phyloP scores from a whole-genome alignment of 225 moss, liverwort and hornwort species.

The Marchantia paleacea region DNA sequence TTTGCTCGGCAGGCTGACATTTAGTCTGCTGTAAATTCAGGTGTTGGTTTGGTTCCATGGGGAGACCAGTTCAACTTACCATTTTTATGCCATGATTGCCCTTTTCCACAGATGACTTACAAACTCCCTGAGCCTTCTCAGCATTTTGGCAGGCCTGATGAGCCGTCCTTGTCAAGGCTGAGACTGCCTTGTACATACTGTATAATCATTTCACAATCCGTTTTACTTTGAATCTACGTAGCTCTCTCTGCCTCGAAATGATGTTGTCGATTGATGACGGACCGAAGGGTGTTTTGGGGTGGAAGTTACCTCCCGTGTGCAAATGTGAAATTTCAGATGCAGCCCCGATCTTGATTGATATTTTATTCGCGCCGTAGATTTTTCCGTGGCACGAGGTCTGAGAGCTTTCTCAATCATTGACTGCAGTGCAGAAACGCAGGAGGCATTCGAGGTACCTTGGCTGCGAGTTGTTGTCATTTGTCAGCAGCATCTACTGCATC shows the following conservation, averaged over 20 bases:
- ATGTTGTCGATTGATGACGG: neutral
- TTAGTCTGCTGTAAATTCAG: neutral
- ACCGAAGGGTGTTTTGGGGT: neutral
- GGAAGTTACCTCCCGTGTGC: neutral
- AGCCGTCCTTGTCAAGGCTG: neutral
- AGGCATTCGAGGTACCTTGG: no score
- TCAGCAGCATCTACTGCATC: no score
- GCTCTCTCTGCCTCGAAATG: neutral
- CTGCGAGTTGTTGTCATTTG: no score
- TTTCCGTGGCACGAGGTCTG: no score
- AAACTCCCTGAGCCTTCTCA: neutral
- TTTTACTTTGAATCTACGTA: neutral
- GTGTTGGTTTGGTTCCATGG: neutral
- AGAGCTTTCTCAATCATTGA: no score
- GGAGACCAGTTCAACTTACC: neutral
- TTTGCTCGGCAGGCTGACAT: neutral
- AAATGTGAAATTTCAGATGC: neutral
- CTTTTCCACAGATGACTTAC: neutral
- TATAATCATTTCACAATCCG: neutral
- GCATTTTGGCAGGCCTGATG: neutral
- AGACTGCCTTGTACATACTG: neutral
- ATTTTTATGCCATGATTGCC: neutral
- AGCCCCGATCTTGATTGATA: neutral
- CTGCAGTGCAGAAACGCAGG: no score
- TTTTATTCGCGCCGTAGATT: no score